Percentiles rank a stretch among this genome's conserved stretches.
These are phyloP conservation scores for Arthrobotrys sphaeroides DNA, from an alignment of 2,329 filamentous ascomycete genomes.

Conservation along the genomic window DNA sequence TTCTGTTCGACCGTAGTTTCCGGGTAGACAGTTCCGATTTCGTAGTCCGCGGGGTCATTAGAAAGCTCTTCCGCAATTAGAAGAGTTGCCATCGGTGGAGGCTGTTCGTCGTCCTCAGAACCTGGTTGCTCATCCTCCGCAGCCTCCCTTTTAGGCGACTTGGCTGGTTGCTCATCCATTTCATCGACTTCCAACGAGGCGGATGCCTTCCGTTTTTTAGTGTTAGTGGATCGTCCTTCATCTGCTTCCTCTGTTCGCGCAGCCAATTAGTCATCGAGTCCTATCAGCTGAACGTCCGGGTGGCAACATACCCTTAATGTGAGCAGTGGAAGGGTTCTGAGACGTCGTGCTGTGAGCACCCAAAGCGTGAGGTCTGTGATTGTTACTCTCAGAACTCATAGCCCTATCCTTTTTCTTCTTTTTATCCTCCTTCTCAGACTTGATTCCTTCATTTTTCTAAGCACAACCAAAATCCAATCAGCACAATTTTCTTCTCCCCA, in stretches of 20 bases:
- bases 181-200: conserved; percentile 53
- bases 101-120: conserved; percentile 56
- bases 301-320: conserved; percentile 54
- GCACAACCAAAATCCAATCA: not conserved
- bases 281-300: not conserved
- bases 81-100: conserved; percentile 53
- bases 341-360: conserved; percentile 56
- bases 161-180: conserved; percentile 51
- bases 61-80: conserved; percentile 57
- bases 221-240: conserved; percentile 54
- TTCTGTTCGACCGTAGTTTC: conserved; percentile 86
- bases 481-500: not conserved
- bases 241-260: conserved; percentile 34
- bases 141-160: conserved; percentile 45
- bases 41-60: conserved; percentile 89
- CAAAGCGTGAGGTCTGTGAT: conserved; percentile 56
- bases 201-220: conserved; percentile 55
- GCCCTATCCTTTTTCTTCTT: conserved; percentile 55
- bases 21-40: conserved; percentile 78
- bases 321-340: conserved; percentile 54
- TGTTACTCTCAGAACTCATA: conserved; percentile 54
- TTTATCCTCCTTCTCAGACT: conserved; percentile 54
- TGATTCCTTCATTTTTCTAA: conserved; percentile 49
- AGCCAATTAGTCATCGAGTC: not conserved
- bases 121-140: conserved; percentile 54